phyloP scores from a whole-genome alignment of 2,329 filamentous ascomycete species.

The Gremmenia infestans region DNA sequence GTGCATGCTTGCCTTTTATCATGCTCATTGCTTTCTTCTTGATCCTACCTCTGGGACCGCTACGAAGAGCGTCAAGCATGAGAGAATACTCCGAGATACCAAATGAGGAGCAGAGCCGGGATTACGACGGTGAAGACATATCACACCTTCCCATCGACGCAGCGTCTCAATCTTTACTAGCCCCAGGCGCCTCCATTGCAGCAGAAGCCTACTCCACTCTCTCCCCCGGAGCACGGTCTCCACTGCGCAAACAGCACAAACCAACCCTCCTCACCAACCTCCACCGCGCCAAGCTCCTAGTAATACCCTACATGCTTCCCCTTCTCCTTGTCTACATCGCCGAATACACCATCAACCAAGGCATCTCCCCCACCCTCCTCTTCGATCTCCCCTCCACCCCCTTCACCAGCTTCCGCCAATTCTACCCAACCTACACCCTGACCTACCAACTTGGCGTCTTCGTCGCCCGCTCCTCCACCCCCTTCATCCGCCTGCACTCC shows the following conservation, averaged over 20 bases:
- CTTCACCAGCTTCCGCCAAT: constrained; percentile 75
- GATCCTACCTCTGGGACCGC: constrained; percentile 64
- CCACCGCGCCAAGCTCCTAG: constrained; percentile 60
- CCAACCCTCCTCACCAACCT: constrained; percentile 47
- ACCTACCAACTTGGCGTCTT: constrained; percentile 96
- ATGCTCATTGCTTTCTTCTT: constrained; percentile 87
- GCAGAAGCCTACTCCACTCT: constrained; percentile 37
- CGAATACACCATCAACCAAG: constrained; percentile 97
- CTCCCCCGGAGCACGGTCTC: constrained; percentile 5
- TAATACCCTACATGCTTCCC: constrained; percentile 82
- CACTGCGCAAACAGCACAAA: constrained; percentile 4
- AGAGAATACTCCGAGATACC: constrained; percentile 52
- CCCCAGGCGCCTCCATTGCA: constrained; percentile 38
- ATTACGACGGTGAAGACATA: constrained; percentile 34
- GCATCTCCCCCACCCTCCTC: constrained; percentile 81
- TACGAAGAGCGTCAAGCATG: constrained; percentile 43
- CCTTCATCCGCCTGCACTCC: constrained; percentile 74
- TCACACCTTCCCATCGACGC: constrained; percentile 34
- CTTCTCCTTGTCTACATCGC: constrained; percentile 89
- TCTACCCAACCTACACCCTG: constrained; percentile 92
- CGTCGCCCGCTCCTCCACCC: constrained; percentile 84
- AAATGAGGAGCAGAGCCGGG: constrained; percentile 33
- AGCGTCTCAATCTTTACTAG: constrained; percentile 46
- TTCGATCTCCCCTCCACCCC: constrained; percentile 75
- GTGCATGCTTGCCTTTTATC: constrained; percentile 71